Conservation (phyloP, 345 rosid genomes). For the Sonneratia caseolaris region DNA sequence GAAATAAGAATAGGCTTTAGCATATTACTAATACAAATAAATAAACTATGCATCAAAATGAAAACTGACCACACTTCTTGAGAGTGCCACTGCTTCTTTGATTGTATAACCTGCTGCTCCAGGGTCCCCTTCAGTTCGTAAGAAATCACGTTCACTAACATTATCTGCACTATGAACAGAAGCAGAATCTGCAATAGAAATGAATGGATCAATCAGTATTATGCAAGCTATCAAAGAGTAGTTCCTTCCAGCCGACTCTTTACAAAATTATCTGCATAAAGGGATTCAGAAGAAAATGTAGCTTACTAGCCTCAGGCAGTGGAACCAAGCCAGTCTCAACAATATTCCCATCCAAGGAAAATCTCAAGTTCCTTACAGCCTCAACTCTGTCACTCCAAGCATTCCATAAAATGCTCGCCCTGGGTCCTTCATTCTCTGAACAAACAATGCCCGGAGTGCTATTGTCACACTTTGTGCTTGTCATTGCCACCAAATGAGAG, state of each 20-base stretch:
- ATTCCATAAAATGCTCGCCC: slow-evolving; percentile 45
- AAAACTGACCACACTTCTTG: slow-evolving; percentile 72
- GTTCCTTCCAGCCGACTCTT: neutral
- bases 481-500: slow-evolving; percentile 14
- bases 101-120: slow-evolving; percentile 81
- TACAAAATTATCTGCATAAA: neutral
- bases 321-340: slow-evolving; percentile 28
- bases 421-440: slow-evolving; percentile 21
- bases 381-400: slow-evolving; percentile 84
- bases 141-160: slow-evolving; percentile 63
- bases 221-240: neutral
- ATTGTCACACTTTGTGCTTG: slow-evolving; percentile 21
- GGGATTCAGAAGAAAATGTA: neutral
- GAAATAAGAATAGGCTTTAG: neutral
- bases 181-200: slow-evolving; percentile 5
- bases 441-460: slow-evolving; percentile 15
- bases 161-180: slow-evolving; percentile 10
- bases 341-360: slow-evolving; percentile 66
- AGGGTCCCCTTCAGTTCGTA: slow-evolving; percentile 91
- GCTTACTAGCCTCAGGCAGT: slow-evolving; percentile 36
- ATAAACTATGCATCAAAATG: slow-evolving; percentile 2
- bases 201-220: neutral
- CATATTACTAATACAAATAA: neutral
- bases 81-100: slow-evolving; percentile 69
- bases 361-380: slow-evolving; percentile 56